Percentiles rank a stretch among this genome's conserved stretches.
Conservation (phyloP, 306 rosid genomes). For the Rosa chinensis region DNA sequence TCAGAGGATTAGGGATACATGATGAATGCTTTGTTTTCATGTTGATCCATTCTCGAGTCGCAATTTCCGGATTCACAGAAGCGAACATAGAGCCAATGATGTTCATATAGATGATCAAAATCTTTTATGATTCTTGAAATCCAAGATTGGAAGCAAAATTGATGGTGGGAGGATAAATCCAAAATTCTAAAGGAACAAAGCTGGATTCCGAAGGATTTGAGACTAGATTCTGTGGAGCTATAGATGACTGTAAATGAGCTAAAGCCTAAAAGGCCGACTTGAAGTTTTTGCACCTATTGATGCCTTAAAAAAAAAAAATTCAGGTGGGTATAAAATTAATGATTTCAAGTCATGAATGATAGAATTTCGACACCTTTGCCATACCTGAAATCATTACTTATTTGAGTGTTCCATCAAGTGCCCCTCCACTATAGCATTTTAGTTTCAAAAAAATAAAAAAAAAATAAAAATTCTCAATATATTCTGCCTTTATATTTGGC, state of each 20-base stretch:
- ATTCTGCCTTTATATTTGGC: constrained; percentile 43
- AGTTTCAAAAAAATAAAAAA: constrained; percentile 1
- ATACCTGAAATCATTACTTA: constrained; percentile 44
- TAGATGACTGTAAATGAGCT: background rate
- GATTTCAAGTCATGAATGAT: constrained; percentile 50
- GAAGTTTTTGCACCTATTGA: background rate
- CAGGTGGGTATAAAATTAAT: constrained; percentile 25
- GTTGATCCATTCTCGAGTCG: background rate
- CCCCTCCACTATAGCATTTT: constrained; percentile 53
- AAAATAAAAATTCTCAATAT: background rate
- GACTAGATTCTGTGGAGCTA: constrained; percentile 5
- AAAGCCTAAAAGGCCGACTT: background rate
- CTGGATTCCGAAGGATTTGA: constrained; percentile 21
- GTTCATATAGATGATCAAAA: constrained; percentile 1
- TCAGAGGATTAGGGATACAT: background rate
- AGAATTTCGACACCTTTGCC: constrained; percentile 43
- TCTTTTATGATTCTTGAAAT: background rate
- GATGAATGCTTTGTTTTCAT: background rate
- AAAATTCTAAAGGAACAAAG: background rate
- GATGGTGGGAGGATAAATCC: constrained; percentile 13
- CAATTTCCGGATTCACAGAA: background rate
- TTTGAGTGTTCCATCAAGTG: constrained; percentile 47
- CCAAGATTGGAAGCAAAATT: background rate
- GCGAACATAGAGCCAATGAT: background rate
- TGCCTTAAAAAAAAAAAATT: constrained; percentile 9